phyloP scores from a whole-genome alignment of 2,329 filamentous ascomycete species.

The Graphiopsis chlorocephala region DNA sequence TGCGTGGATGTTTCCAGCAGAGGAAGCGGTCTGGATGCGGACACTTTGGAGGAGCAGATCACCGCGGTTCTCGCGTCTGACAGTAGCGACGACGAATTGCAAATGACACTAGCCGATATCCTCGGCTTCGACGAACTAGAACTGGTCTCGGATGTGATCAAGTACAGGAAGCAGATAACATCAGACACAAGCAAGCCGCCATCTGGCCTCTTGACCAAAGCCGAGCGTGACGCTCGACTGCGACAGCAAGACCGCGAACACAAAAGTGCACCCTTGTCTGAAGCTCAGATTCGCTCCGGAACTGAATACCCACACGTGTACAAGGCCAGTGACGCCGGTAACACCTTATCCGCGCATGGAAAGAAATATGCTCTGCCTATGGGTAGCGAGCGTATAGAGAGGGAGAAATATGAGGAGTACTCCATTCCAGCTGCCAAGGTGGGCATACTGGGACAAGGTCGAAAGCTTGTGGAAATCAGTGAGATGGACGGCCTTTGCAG shows the following conservation, averaged over 20 bases:
- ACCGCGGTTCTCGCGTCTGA: conserved; percentile 69
- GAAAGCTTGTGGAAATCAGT: conserved; percentile 72
- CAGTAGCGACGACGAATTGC: conserved; percentile 76
- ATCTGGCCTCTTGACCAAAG: conserved; percentile 64
- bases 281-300: conserved; percentile 67
- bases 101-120: conserved; percentile 83
- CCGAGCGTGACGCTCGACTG: conserved; percentile 76
- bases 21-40: conserved; percentile 64
- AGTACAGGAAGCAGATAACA: conserved; percentile 68
- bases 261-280: conserved; percentile 70
- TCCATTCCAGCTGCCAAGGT: conserved; percentile 78
- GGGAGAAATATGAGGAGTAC: conserved; percentile 82
- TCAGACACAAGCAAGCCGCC: conserved; percentile 34
- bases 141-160: conserved; percentile 85
- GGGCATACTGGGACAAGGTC: conserved; percentile 68
- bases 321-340: conserved; percentile 76
- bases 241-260: conserved; percentile 75
- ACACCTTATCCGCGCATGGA: conserved; percentile 75
- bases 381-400: conserved; percentile 69
- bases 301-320: conserved; percentile 92
- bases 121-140: conserved; percentile 92
- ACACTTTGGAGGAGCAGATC: conserved; percentile 75
- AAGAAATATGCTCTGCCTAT: conserved; percentile 78
- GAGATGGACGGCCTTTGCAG: conserved; percentile 86
- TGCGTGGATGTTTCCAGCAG: conserved; percentile 64